Conservation (phyloP, 1,284 basidiomycete genomes). For the Austropuccinia psidii region DNA sequence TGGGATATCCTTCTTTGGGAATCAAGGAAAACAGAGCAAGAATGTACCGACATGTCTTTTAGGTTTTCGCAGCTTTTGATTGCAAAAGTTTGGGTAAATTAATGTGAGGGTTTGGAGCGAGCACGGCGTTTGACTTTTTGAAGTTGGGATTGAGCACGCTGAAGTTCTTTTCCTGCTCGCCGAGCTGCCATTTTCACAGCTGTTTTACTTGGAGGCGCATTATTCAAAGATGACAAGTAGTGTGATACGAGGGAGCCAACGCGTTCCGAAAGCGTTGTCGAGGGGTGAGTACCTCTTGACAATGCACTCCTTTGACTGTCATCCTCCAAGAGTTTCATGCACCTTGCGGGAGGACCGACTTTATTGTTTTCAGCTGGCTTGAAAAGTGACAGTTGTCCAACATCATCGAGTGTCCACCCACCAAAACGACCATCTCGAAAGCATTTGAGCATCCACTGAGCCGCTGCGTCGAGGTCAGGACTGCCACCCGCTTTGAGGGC, state of each 20-base stretch:
- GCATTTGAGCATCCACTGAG: constrained; percentile 70
- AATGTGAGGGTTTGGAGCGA: no score
- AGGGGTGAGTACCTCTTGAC: not conserved
- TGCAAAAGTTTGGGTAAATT: no score
- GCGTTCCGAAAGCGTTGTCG: no score
- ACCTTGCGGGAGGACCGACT: no score
- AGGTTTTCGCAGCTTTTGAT: no score
- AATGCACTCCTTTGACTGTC: not conserved
- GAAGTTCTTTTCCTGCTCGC: constrained; percentile 5
- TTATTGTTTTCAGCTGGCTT: not conserved
- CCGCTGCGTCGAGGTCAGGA: constrained; percentile 62
- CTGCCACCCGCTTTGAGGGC: constrained; percentile 70
- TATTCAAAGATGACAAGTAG: not conserved
- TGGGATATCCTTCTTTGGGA: no score
- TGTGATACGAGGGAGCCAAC: not conserved
- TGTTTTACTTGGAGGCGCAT: constrained; percentile 7
- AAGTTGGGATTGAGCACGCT: not conserved
- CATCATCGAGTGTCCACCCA: constrained; percentile 52
- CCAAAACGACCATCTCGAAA: constrained; percentile 65
- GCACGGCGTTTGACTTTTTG: no score
- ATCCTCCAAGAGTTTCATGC: not conserved
- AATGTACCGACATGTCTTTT: no score
- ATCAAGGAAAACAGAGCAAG: no score
- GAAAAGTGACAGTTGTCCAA: constrained; percentile 41
- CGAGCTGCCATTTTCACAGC: constrained; percentile 16